Evolutionary conservation across 129 eudicot species (phyloP), one percentile per base, ranked within the genome.

Genomic region (Cynara cardunculus): DNA sequence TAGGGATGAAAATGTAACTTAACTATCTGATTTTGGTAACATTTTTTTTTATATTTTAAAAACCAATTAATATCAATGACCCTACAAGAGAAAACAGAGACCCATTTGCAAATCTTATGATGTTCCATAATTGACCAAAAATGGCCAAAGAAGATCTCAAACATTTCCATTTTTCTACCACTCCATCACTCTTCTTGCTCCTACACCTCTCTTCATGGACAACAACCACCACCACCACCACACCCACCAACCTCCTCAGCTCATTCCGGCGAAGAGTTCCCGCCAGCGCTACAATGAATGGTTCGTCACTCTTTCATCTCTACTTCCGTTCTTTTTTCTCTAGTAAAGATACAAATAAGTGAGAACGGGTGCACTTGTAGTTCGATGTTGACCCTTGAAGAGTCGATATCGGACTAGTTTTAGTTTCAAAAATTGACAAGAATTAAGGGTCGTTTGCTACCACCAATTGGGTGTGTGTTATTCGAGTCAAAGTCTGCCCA

Each of bases 261-360:
- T 88, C 85, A 85, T 96, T 18, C 76, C 87, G 39, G 87, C 96
- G 62, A 94, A 92, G 83, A 79, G 87, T 56, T 87, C 97, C 10
- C 87, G 93, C 81, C 99, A 92, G 53, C 91, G 92, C 5, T 89
- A 88, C 86, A 89, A 87, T 46, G 99, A 95, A 88, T 95, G 99
- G 99, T 95, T 85, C 74, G 93, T 88, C 53, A 18, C 56, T 73
- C 72, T 71, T 44, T 77, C 74, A 19, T 22, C 21, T 19, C 76
- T 21, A 44, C 7, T 41, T 71, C 2, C 59, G 7, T 2, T 80
- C 41, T 39, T 19, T 13, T 71, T 39, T 10, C 28, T 56, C 65
- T 56, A 0, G 26, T 56, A 27, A 44, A 31, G 11, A 49, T 24
- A 18, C 41, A 25, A n/a, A 16, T 49, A 49, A 18, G 62, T 49